Percentiles rank a stretch among this genome's conserved stretches.
Conservation (phyloP, 83 land plant genomes). For the Diphasiastrum complanatum region DNA sequence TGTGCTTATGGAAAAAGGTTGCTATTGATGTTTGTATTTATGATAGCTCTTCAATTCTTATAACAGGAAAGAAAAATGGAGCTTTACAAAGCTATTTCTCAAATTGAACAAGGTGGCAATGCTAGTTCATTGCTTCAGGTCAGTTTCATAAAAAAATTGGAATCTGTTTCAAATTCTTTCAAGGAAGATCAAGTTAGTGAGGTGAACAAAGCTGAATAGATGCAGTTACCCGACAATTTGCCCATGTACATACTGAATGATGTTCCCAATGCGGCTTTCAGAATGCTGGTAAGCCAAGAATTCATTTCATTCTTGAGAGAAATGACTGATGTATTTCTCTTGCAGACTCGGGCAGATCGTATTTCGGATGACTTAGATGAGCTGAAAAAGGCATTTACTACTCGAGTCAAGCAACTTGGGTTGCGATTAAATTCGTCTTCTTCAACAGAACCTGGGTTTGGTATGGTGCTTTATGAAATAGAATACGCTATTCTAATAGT, state of each 20-base stretch:
- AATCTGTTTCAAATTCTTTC: not conserved
- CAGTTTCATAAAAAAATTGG: not conserved
- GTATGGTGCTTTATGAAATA: not conserved
- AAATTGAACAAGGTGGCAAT: conserved; percentile 12
- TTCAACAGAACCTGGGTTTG: conserved; percentile 1
- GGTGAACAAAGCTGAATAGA: too few species aligned
- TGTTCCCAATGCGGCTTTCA: too few species aligned
- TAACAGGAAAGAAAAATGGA: not conserved
- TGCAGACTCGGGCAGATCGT: conserved; percentile 15
- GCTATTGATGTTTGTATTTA: too few species aligned
- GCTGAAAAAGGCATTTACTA: conserved; percentile 1
- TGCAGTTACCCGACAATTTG: too few species aligned
- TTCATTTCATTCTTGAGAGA: not conserved
- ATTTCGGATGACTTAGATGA: conserved; percentile 5
- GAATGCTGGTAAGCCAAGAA: not conserved
- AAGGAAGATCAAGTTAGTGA: too few species aligned
- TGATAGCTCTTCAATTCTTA: too few species aligned
- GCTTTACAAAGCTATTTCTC: conserved; percentile 4
- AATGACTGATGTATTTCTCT: not conserved
- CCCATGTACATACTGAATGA: too few species aligned
- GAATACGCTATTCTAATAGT: too few species aligned
- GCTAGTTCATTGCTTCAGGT: conserved; percentile 12
- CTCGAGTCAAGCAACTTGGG: conserved; percentile 3
- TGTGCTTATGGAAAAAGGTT: too few species aligned
- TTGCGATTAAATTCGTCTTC: not conserved